phyloP scores from a whole-genome alignment of 2,329 filamentous ascomycete species.

The Acephala macrosclerotiorum region DNA sequence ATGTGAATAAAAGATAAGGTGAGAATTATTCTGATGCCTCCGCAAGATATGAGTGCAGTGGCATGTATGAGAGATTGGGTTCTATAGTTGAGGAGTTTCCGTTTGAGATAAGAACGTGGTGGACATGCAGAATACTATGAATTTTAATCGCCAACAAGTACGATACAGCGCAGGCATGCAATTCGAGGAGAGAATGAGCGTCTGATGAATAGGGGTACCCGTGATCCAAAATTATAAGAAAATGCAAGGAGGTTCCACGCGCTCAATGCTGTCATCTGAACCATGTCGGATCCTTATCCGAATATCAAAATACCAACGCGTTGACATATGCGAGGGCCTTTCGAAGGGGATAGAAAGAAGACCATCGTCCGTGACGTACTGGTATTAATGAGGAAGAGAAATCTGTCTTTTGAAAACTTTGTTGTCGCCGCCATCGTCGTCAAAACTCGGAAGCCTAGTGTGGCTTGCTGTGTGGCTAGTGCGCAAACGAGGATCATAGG shows the following conservation, averaged over 20 bases:
- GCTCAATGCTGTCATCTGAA: constrained; percentile 18
- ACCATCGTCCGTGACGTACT: neutral
- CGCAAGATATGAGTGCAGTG: neutral
- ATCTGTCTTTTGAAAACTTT: neutral
- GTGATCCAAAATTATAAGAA: constrained; percentile 21
- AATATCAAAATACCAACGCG: neutral
- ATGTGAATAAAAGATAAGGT: neutral
- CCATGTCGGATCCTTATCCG: constrained; percentile 4
- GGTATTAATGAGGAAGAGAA: neutral
- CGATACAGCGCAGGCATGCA: neutral
- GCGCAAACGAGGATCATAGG: constrained; percentile 1
- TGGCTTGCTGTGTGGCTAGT: constrained; percentile 9
- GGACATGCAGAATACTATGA: neutral
- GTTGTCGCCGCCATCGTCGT: neutral
- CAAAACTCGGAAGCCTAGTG: constrained; percentile 2
- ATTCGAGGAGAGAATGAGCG: neutral
- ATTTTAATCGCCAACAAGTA: neutral
- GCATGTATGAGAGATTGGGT: too few species aligned
- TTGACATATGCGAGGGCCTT: neutral
- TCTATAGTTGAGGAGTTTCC: neutral
- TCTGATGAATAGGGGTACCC: constrained; percentile 11
- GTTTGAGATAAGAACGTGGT: neutral
- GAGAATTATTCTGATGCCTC: neutral
- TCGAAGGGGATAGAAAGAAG: neutral
- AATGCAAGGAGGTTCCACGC: constrained; percentile 15